These are phyloP conservation scores for Russula olivacea DNA, from an alignment of 768 basidiomycete genomes.

Conservation along the genomic window DNA sequence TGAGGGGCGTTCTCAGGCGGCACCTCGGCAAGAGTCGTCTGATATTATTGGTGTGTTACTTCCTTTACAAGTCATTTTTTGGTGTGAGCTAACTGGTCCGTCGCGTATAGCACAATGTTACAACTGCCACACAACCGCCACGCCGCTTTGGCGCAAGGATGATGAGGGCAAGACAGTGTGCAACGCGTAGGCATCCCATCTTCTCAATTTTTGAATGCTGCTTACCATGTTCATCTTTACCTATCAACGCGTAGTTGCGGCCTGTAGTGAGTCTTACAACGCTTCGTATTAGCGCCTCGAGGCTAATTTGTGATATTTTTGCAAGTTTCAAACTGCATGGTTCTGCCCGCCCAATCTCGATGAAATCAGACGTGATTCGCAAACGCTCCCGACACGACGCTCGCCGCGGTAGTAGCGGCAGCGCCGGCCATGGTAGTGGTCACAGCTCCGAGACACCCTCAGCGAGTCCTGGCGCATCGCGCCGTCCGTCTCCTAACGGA, in stretches of 20 bases:
- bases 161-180: slow-evolving; percentile 89
- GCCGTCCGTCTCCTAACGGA: slow-evolving; percentile 59
- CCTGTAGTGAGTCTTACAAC: slow-evolving; percentile 50
- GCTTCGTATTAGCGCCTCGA: background rate
- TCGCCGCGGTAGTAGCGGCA: slow-evolving; percentile 42
- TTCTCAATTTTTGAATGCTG: background rate
- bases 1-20: slow-evolving; percentile 59
- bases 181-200: slow-evolving; percentile 61
- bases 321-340: slow-evolving; percentile 75
- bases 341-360: slow-evolving; percentile 78
- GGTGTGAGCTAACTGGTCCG: background rate
- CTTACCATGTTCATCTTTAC: background rate
- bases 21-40: slow-evolving; percentile 61
- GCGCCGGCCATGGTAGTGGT: slow-evolving; percentile 24
- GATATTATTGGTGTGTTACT: slow-evolving; percentile 61
- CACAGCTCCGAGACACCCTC: slow-evolving; percentile 63
- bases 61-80: slow-evolving; percentile 13
- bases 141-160: slow-evolving; percentile 86
- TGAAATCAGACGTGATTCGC: slow-evolving; percentile 88
- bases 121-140: slow-evolving; percentile 86
- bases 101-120: slow-evolving; percentile 61
- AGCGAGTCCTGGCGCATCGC: slow-evolving; percentile 66
- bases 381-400: slow-evolving; percentile 82
- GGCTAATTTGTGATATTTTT: slow-evolving; percentile 11
- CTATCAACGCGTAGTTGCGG: slow-evolving; percentile 51